Percentiles rank a stretch among this genome's conserved stretches.
Evolutionary conservation across 768 basidiomycete genomes (phyloP).

Genomic region (Tephrocybe sp.): DNA sequence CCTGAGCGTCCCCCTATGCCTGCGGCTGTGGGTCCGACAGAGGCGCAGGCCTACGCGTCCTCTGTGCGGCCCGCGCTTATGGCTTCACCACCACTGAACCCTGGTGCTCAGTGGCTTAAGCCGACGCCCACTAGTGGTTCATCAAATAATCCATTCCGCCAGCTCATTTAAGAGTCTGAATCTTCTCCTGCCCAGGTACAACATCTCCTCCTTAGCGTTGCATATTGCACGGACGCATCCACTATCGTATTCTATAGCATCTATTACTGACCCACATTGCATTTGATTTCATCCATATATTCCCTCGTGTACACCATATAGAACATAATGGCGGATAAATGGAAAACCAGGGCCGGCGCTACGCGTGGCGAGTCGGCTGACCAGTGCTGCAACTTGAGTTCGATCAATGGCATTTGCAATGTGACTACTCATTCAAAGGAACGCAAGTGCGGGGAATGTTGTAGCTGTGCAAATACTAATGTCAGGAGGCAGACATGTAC

Average conservation of each 20-base stretch:
- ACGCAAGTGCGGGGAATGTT: not conserved
- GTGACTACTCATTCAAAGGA: conserved; percentile 7
- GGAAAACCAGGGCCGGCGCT: conserved; percentile 6
- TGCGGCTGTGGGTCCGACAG: conserved; percentile 35
- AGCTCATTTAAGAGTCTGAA: not conserved
- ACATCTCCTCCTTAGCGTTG: not conserved
- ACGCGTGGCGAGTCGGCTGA: conserved; percentile 13
- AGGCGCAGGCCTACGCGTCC: conserved; percentile 59
- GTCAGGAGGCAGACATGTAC: not conserved
- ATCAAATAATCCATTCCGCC: conserved; percentile 53
- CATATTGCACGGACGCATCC: conserved; percentile 5
- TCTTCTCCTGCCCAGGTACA: not conserved
- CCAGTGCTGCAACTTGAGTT: not conserved
- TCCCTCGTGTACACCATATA: conserved; percentile 9
- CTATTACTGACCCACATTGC: not conserved
- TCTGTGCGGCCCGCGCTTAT: conserved; percentile 36
- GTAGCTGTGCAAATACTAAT: not conserved
- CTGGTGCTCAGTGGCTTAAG: conserved; percentile 40
- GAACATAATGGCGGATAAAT: conserved; percentile 3
- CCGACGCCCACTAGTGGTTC: conserved; percentile 43
- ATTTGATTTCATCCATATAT: not conserved
- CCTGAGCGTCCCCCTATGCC: conserved; percentile 11
- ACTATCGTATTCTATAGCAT: not conserved
- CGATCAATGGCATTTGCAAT: conserved; percentile 2
- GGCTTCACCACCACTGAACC: conserved; percentile 22